A percentile compares a stretch with the other conserved stretches of the same genome.
These are phyloP conservation scores for Fusarium subglutinans DNA, from an alignment of 2,329 filamentous ascomycete genomes.

Conservation along the genomic window DNA sequence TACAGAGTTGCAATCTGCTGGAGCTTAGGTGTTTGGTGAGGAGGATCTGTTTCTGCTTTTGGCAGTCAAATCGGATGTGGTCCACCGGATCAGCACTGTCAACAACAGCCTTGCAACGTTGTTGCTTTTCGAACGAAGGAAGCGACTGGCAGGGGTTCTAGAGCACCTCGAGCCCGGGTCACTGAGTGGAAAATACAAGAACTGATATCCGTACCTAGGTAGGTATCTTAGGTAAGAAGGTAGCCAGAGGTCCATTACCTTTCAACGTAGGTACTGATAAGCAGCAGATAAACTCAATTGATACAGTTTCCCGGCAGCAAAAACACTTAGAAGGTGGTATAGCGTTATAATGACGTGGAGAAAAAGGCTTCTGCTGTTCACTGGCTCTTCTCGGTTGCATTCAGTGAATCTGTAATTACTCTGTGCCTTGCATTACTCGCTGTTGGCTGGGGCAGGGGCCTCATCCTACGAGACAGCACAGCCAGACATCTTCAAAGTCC, in stretches of 20 bases:
- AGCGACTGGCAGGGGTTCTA: not conserved
- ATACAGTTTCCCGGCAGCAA: not conserved
- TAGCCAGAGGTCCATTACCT: not conserved
- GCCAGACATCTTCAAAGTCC: slow-evolving; percentile 26
- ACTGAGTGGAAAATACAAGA: not conserved
- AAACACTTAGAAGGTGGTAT: slow-evolving; percentile 5
- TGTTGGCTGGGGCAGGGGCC: slow-evolving; percentile 19
- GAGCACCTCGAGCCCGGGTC: not conserved
- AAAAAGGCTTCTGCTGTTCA: not conserved
- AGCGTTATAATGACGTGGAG: not conserved
- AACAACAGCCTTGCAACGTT: not conserved
- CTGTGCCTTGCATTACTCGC: slow-evolving; percentile 36
- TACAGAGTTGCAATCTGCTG: slow-evolving; percentile 22
- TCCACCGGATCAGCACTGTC: slow-evolving; percentile 22
- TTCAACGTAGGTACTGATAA: too few species aligned
- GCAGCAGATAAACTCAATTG: not conserved
- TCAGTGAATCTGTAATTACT: slow-evolving; percentile 15
- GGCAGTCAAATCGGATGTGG: slow-evolving; percentile 11
- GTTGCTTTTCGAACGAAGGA: slow-evolving; percentile 1
- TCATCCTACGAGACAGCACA: slow-evolving; percentile 10
- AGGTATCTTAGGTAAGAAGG: too few species aligned
- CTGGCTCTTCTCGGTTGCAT: not conserved
- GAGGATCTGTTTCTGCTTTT: slow-evolving; percentile 29
- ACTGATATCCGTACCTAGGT: not conserved
- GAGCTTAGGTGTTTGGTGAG: slow-evolving; percentile 3